Percentiles rank a stretch among this genome's conserved stretches.
Evolutionary conservation across 1,284 basidiomycete species (phyloP).

Genomic region (Fomes fomentarius): DNA sequence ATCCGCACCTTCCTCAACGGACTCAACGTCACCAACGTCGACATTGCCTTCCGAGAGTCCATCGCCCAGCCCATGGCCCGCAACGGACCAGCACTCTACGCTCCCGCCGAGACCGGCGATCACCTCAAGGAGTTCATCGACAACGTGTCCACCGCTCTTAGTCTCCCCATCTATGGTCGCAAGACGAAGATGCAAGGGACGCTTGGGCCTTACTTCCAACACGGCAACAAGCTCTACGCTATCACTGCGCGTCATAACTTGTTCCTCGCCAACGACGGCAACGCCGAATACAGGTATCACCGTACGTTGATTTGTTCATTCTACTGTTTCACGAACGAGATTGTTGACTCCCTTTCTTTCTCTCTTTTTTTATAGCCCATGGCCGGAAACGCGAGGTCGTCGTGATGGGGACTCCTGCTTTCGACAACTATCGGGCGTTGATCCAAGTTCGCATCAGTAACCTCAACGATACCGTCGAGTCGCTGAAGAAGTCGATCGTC

Average conservation of each 20-base stretch:
- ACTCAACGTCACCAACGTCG: slow-evolving; percentile 30
- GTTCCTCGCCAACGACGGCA: slow-evolving; percentile 25
- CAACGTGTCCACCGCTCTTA: slow-evolving; percentile 27
- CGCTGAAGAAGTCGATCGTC: neutral
- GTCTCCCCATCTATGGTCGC: slow-evolving; percentile 28
- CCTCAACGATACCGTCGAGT: slow-evolving; percentile 16
- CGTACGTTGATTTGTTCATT: too few species aligned
- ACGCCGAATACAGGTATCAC: slow-evolving; percentile 26
- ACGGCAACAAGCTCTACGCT: slow-evolving; percentile 29
- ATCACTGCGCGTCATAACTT: slow-evolving; percentile 30
- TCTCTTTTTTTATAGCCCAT: too few species aligned
- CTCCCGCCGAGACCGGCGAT: slow-evolving; percentile 22
- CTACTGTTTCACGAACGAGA: too few species aligned
- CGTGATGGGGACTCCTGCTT: slow-evolving; percentile 39
- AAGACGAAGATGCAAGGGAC: slow-evolving; percentile 33
- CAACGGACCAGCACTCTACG: slow-evolving; percentile 29
- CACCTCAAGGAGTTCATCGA: slow-evolving; percentile 33
- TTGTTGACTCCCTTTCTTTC: too few species aligned
- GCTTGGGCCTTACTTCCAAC: slow-evolving; percentile 27
- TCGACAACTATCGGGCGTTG: slow-evolving; percentile 34
- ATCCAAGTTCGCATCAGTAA: slow-evolving; percentile 37
- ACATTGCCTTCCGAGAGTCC: slow-evolving; percentile 36
- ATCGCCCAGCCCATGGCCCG: slow-evolving; percentile 6
- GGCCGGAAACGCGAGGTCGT: too few species aligned
- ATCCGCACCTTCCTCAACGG: slow-evolving; percentile 32